A percentile compares a stretch with the other conserved stretches of the same genome.
These are phyloP conservation scores for Coffea canephora DNA, from an alignment of 257 asterid genomes.

Conservation along the genomic window DNA sequence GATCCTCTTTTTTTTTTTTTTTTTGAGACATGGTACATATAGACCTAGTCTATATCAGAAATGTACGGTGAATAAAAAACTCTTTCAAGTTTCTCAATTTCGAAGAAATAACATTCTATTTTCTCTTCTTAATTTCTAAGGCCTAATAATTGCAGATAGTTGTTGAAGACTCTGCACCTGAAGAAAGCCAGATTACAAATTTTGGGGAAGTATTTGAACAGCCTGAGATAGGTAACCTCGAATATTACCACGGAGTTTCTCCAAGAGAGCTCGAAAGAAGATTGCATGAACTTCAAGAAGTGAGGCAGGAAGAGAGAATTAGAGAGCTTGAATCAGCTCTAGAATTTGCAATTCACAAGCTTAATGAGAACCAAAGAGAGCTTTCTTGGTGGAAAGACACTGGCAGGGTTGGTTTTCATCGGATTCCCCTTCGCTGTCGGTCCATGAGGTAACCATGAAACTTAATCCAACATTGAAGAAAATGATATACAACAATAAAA, in stretches of 20 bases:
- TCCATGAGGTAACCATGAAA: neutral
- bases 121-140: neutral
- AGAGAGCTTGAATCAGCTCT: slow-evolving; percentile 60
- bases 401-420: slow-evolving; percentile 41
- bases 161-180: slow-evolving; percentile 43
- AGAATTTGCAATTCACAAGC: slow-evolving; percentile 43
- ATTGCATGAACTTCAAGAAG: slow-evolving; percentile 52
- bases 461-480: too few species aligned
- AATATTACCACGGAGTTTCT: slow-evolving; percentile 41
- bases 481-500: too few species aligned
- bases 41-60: too few species aligned
- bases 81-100: neutral
- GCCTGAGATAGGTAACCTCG: slow-evolving; percentile 6
- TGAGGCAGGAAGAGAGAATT: slow-evolving; percentile 58
- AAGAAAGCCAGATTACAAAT: slow-evolving; percentile 26
- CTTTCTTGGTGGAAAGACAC: slow-evolving; percentile 67
- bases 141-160: slow-evolving; percentile 28
- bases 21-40: too few species aligned
- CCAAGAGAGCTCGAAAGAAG: slow-evolving; percentile 60
- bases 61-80: too few species aligned
- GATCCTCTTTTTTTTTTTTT: too few species aligned
- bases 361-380: slow-evolving; percentile 50
- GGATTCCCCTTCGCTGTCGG: slow-evolving; percentile 23
- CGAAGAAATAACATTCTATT: neutral
- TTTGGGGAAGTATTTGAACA: slow-evolving; percentile 27